Percentiles rank a stretch among this genome's conserved stretches.
Evolutionary conservation across 2,329 filamentous ascomycete species (phyloP).

Genomic region (Hymenotorrendiella dingleyae): DNA sequence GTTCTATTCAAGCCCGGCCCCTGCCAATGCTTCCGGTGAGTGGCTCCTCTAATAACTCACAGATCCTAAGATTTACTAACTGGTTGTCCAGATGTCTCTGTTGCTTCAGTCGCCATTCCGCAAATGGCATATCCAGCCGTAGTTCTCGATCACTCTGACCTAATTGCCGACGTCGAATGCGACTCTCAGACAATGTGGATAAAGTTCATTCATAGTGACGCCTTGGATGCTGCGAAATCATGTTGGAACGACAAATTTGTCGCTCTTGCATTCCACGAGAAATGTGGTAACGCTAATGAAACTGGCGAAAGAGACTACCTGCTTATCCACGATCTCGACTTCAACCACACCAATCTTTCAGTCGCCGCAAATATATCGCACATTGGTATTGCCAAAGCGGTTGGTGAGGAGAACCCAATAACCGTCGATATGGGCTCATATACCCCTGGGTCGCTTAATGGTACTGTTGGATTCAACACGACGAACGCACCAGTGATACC

Average conservation of each 20-base stretch:
- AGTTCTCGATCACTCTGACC: conserved; percentile 7
- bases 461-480: conserved; percentile 4
- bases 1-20: conserved; percentile 4
- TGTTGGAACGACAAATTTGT: conserved; percentile 7
- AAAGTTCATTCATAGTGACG: conserved; percentile 4
- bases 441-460: conserved; percentile 1
- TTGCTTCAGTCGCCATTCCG: conserved; percentile 6
- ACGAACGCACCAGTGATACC: background rate
- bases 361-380: conserved; percentile 1
- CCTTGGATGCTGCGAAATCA: background rate
- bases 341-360: conserved; percentile 1
- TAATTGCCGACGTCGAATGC: conserved; percentile 3
- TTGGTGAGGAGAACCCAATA: conserved; percentile 6
- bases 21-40: conserved; percentile 6
- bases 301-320: conserved; percentile 7
- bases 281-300: conserved; percentile 3
- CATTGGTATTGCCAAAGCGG: conserved; percentile 4
- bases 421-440: conserved; percentile 9
- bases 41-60: background rate
- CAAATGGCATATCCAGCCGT: conserved; percentile 9
- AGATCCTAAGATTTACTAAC: background rate
- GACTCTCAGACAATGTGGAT: conserved; percentile 3
- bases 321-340: conserved; percentile 2
- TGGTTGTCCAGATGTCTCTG: conserved; percentile 1
- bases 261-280: conserved; percentile 4